Base-by-base conservation (phyloP, 345 rosid species). In the Diplotaxis tenuifolia region DNA sequence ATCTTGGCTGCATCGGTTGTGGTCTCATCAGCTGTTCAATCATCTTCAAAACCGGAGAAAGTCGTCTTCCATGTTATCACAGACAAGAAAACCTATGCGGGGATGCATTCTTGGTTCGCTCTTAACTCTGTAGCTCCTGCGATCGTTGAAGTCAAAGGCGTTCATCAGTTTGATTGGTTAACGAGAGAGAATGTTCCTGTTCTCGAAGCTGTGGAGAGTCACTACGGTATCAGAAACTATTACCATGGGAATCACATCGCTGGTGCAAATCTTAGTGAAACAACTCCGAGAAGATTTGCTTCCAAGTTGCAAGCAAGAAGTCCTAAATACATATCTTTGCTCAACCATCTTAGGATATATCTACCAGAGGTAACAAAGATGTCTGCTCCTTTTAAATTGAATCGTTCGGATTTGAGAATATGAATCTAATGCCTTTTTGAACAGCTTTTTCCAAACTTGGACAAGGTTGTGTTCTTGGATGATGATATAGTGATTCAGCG, bases 91-190 rank as follows among this genome's bases (percentile, higher is more conserved):
- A 96, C 99, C 9, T 96, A 86, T 65, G 97, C 99, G 8, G 99
- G 93, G 28, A 96, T 96, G 98, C 99, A 92, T 75, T 93, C 99
- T 72, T 96, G 99, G 99, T 96, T 96, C 82, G 98, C 99, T 0
- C 85, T 96, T 31, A 92, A 92, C 71, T 82, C 99, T 1, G 73
- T 83, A 11, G 79, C 89, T 77, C 98, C 97, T 36, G 97, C 99
- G 14, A 89, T 90, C 42, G 84, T 92, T 73, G 98, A 96, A 85
- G 99, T 92, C 68, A 96, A 87, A 85, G 90, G 99, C 19, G 83
- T 92, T 79, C 99, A 96, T 85, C 99, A 96, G 82, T 90, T 96
- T 79, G 98, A 96, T 76, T 96, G 97, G 93, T 83, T 96, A 80
- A 89, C 99, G 9, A 86, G 98, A 74, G 99, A 96, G 83, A 96